Evolutionary conservation across 306 rosid genomes (phyloP), one percentile per base, ranked within the genome.

Genomic region (Corylus heterophylla): DNA sequence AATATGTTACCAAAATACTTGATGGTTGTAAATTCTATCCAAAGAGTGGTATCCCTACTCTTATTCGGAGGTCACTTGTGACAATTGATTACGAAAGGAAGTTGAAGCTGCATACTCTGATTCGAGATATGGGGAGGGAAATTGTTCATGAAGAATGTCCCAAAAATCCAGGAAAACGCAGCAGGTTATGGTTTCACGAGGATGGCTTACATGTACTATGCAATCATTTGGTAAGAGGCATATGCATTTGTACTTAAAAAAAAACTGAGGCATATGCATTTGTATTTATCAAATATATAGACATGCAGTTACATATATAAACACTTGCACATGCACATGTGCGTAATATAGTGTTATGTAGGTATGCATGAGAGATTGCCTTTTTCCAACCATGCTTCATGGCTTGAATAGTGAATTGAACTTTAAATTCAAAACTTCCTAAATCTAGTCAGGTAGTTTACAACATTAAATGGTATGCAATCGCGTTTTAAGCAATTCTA

Each of bases 41-140:
- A 62, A 59, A 47, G 22, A 81, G 29, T 27, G 88, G 86, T 56
- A 63, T 85, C 39, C 6, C 51, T 0, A 63, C 81, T 5, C 81
- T 88, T 0, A 44, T 74, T 11, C 80, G 85, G 1, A 52, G 85
- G 16, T 79, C 83, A 18, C 91, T 88, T 1, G 0, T 88, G 1
- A 76, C 48, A 17, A n/a, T 76, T 81, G 80, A 78, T 22, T 9
- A 0, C 5, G 49, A 74, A 0, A 74, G 74, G 55, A 74, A 2
- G 13, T 56, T 83, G 2, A n/a, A 0, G 10, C 79, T 78, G 83
- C 86, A 78, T 78, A 80, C 78, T 75, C 42, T 83, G 20, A 18
- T 83, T 42, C 47, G 78, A 76, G 88, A 86, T 18, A 88, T 86
- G 88, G 92, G 88, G 51, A 71, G 88, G 63, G 82, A 72, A 37